These are phyloP conservation scores for Trichoderma koningiopsis DNA, from an alignment of 2,329 filamentous ascomycete species.

Conservation along the genomic window DNA sequence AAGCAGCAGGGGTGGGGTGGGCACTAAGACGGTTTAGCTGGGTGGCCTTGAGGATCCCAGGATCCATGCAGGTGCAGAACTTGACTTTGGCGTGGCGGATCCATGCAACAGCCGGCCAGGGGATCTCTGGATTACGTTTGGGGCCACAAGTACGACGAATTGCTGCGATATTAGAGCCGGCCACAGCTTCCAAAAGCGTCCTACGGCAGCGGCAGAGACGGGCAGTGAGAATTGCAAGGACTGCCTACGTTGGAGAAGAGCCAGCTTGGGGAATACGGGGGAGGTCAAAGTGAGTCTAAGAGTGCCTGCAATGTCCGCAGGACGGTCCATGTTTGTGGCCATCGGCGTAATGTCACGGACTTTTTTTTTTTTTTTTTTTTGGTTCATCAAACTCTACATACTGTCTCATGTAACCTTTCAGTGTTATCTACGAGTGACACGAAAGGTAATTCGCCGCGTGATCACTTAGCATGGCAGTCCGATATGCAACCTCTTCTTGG, in stretches of 20 bases:
- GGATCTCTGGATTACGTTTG: conserved; percentile 14
- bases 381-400: not conserved
- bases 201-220: conserved; percentile 13
- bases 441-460: not conserved
- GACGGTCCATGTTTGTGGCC: not conserved
- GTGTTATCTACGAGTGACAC: not conserved
- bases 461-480: not conserved
- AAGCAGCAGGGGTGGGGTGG: not conserved
- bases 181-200: conserved; percentile 24
- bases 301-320: conserved; percentile 18
- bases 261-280: conserved; percentile 18
- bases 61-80: conserved; percentile 17
- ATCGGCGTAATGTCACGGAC: conserved; percentile 1
- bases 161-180: conserved; percentile 23
- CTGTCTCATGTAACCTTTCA: not conserved
- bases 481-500: not conserved
- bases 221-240: not conserved
- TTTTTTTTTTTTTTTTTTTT: not conserved
- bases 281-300: not conserved
- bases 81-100: conserved; percentile 14
- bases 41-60: conserved; percentile 12
- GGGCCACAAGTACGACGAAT: not conserved
- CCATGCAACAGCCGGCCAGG: conserved; percentile 14
- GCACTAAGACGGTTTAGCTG: not conserved
- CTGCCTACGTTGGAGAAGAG: not conserved